These are phyloP conservation scores for Fusarium nematophilum DNA, from an alignment of 2,329 filamentous ascomycete genomes.

Conservation along the genomic window DNA sequence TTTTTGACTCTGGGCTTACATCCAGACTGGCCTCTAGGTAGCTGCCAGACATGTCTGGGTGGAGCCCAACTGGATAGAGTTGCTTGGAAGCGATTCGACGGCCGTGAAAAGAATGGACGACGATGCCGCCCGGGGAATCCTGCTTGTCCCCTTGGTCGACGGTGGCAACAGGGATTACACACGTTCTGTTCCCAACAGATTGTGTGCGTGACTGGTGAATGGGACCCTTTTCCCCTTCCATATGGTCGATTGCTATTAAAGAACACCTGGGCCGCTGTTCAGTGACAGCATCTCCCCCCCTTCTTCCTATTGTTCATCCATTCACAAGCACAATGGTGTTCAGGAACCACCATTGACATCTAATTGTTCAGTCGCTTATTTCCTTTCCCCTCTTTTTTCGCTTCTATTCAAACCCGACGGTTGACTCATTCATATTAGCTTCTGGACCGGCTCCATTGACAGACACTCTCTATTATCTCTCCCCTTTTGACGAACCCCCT, in stretches of 20 bases:
- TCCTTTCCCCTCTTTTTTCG: conserved; percentile 29
- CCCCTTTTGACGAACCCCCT: background rate
- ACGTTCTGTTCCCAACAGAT: conserved; percentile 19
- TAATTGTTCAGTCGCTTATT: conserved; percentile 34
- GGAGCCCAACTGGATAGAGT: conserved; percentile 23
- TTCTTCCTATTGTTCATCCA: conserved; percentile 37
- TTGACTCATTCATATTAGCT: conserved; percentile 26
- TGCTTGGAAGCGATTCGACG: conserved; percentile 27
- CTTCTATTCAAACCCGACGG: conserved; percentile 33
- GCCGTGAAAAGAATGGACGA: conserved; percentile 17
- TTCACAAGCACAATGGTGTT: conserved; percentile 46
- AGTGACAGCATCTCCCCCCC: conserved; percentile 25
- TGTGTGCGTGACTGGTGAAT: conserved; percentile 21
- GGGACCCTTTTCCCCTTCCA: too few relatives aligned
- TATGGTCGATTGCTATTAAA: conserved; percentile 39
- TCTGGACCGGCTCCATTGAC: conserved; percentile 33
- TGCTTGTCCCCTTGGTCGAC: conserved; percentile 16
- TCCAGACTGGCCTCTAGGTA: too few relatives aligned
- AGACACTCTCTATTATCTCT: background rate
- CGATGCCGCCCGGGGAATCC: conserved; percentile 17
- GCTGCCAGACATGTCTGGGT: conserved; percentile 10
- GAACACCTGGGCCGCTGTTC: conserved; percentile 35
- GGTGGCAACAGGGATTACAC: conserved; percentile 19
- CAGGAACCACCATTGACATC: conserved; percentile 35
- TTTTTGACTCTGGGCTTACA: conserved; percentile 12